Evolutionary conservation across 768 basidiomycete genomes (phyloP).

Genomic region (Hirschioporus abietinus): DNA sequence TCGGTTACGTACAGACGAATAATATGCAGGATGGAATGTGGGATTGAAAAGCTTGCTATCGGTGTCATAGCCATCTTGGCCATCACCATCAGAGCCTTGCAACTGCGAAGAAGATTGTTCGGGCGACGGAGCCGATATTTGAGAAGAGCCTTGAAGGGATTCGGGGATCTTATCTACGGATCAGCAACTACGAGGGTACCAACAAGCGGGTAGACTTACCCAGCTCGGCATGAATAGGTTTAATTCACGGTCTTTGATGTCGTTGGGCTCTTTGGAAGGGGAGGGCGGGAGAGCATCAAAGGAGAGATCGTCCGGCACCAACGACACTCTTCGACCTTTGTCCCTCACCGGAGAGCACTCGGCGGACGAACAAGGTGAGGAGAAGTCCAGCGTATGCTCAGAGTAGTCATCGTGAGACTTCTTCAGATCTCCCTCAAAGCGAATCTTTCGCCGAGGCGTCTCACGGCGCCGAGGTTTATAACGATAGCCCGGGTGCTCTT

Average conservation of each 20-base stretch:
- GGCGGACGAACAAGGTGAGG: neutral
- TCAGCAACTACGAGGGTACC: neutral
- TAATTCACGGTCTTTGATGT: neutral
- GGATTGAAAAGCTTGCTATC: neutral
- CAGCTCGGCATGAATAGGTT: neutral
- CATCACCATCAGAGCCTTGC: neutral
- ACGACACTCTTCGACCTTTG: neutral
- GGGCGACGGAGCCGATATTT: neutral
- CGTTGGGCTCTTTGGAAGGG: neutral
- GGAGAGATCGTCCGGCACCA: neutral
- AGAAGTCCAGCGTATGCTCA: neutral
- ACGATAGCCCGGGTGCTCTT: constrained; percentile 49
- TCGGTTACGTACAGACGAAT: neutral
- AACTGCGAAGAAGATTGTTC: neutral
- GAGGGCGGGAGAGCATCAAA: neutral
- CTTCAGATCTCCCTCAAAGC: constrained; percentile 39
- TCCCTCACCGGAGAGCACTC: neutral
- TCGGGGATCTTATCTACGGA: neutral
- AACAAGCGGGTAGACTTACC: neutral
- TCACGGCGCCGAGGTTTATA: constrained; percentile 44
- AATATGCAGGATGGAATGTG: neutral
- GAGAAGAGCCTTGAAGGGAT: neutral
- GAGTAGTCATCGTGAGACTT: constrained; percentile 16
- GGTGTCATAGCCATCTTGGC: neutral
- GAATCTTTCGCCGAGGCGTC: constrained; percentile 29